These are phyloP conservation scores for Neopestalotiopsis clavispora DNA, from an alignment of 2,329 filamentous ascomycete genomes.

Conservation along the genomic window DNA sequence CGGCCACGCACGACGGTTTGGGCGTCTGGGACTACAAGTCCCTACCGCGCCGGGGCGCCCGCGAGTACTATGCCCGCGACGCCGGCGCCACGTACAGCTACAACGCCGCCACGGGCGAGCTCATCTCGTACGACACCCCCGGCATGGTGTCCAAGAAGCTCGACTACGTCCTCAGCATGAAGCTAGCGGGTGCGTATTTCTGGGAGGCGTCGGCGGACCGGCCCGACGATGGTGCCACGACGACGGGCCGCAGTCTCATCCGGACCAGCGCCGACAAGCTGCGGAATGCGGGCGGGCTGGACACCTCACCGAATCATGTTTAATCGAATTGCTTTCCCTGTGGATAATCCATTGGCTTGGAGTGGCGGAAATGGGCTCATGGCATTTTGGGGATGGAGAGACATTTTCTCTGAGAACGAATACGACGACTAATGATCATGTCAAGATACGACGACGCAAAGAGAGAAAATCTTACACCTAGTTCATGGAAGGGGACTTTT, in stretches of 20 bases:
- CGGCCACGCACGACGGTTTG: not conserved
- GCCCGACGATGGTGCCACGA: not conserved
- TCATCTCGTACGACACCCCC: conserved; percentile 6
- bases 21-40: conserved; percentile 10
- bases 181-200: not conserved
- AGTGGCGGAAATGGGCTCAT: not conserved
- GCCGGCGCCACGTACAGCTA: conserved; percentile 3
- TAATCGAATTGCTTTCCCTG: not conserved
- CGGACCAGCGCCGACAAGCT: not conserved
- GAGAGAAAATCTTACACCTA: not conserved
- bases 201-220: conserved; percentile 12
- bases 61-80: not conserved
- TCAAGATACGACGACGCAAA: not conserved
- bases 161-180: conserved; percentile 4
- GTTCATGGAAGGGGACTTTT: not conserved
- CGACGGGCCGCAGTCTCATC: not conserved
- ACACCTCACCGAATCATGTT: not conserved
- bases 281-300: not conserved
- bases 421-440: not conserved
- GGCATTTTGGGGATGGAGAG: not conserved
- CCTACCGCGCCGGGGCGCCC: not conserved
- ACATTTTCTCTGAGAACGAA: too few relatives aligned
- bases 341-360: not conserved
- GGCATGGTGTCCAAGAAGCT: not conserved
- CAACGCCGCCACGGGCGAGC: not conserved